Conservation (phyloP, 345 rosid genomes). For the Brassica juncea region DNA sequence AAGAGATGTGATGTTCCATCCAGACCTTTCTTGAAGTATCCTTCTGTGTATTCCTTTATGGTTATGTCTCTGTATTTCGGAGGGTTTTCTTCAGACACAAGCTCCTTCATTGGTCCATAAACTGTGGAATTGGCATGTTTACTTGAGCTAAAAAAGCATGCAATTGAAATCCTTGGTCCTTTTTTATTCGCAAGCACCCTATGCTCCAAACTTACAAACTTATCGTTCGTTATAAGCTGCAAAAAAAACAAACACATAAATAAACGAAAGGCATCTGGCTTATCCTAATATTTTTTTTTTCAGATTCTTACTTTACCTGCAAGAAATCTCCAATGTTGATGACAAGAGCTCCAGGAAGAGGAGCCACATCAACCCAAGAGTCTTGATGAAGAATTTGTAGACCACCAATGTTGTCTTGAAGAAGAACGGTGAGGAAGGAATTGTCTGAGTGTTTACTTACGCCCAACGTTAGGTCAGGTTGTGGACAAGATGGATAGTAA, state of each 20-base stretch:
- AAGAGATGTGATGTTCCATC: too few relatives aligned
- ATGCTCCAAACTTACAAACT: conserved; percentile 44
- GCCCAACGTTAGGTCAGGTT: conserved; percentile 52
- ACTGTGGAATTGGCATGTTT: neutral
- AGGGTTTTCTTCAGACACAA: conserved; percentile 46
- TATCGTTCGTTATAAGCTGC: conserved; percentile 48
- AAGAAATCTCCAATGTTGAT: conserved; percentile 46
- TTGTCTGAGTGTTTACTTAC: conserved; percentile 37
- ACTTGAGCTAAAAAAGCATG: conserved; percentile 40
- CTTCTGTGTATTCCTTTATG: conserved; percentile 20
- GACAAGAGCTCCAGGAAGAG: conserved; percentile 39
- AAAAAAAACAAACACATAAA: neutral
- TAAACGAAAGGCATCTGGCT: neutral
- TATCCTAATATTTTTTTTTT: too few relatives aligned
- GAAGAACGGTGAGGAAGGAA: conserved; percentile 45
- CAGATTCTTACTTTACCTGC: conserved; percentile 29
- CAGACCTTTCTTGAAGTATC: neutral
- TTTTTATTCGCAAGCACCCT: conserved; percentile 38
- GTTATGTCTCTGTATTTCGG: conserved; percentile 37
- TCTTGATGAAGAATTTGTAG: conserved; percentile 47
- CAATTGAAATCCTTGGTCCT: conserved; percentile 48
- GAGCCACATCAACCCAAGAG: conserved; percentile 44
- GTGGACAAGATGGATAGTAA: conserved; percentile 53
- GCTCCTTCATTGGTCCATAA: conserved; percentile 50
- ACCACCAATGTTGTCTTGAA: conserved; percentile 54